Evolutionary conservation across 331 rosid species (phyloP).

Genomic region (Arachis monticola): DNA sequence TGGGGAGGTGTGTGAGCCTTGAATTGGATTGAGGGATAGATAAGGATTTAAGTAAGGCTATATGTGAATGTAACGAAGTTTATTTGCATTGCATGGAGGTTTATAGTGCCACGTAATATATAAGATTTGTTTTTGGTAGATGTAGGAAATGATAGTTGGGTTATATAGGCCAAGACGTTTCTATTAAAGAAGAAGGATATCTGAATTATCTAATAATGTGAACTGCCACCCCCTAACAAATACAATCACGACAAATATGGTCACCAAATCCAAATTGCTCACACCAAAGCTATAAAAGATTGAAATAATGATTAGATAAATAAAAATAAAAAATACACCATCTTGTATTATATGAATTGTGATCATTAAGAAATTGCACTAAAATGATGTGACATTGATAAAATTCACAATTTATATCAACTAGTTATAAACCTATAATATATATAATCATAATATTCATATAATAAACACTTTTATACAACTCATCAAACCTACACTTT

Average conservation of each 20-base stretch:
- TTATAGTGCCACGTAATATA: background rate
- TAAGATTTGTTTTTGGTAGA: slow-evolving; percentile 2
- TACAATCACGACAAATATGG: slow-evolving; percentile 22
- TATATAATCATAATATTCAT: too few relatives aligned
- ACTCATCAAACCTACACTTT: too few relatives aligned
- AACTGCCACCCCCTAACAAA: background rate
- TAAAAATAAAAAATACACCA: background rate
- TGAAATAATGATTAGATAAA: background rate
- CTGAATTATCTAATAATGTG: background rate
- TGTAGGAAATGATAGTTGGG: background rate
- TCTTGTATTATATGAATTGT: too few relatives aligned
- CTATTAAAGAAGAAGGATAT: background rate
- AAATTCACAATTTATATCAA: too few relatives aligned
- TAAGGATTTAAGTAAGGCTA: background rate
- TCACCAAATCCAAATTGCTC: slow-evolving; percentile 21
- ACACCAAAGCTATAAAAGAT: background rate
- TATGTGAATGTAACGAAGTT: background rate
- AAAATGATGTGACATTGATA: too few relatives aligned
- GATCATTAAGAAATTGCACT: too few relatives aligned
- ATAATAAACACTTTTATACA: too few relatives aligned
- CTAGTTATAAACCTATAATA: too few relatives aligned
- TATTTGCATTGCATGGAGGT: slow-evolving; percentile 28
- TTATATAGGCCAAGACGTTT: slow-evolving; percentile 23
- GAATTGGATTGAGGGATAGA: slow-evolving; percentile 1
- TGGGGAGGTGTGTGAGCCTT: background rate